A percentile compares a stretch with the other conserved stretches of the same genome.
phyloP scores from a whole-genome alignment of 2,329 filamentous ascomycete genomes.

The Coniella vitis region DNA sequence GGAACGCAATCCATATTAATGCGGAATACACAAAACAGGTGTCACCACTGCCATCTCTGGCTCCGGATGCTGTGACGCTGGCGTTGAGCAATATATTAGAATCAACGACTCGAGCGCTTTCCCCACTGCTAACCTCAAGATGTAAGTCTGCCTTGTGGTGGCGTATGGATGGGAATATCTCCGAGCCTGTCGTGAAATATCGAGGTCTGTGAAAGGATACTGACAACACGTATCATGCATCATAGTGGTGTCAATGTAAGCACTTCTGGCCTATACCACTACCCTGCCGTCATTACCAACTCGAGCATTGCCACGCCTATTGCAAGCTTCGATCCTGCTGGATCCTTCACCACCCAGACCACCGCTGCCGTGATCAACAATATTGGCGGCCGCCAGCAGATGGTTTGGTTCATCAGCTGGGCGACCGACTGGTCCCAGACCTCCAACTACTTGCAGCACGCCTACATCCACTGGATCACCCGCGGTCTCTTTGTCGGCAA shows the following conservation, averaged over 20 bases:
- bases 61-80: constrained; percentile 38
- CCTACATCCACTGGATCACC: constrained; percentile 57
- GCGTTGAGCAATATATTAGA: constrained; percentile 43
- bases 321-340: constrained; percentile 43
- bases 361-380: constrained; percentile 55
- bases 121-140: constrained; percentile 46
- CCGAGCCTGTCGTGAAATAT: too few species aligned
- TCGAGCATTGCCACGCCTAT: constrained; percentile 45
- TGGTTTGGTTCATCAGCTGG: constrained; percentile 54
- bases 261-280: constrained; percentile 49
- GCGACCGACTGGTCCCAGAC: constrained; percentile 37
- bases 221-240: background rate
- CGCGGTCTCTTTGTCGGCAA: constrained; percentile 52
- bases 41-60: constrained; percentile 19
- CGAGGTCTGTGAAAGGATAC: too few species aligned
- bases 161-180: too few species aligned
- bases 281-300: constrained; percentile 49
- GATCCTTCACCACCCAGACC: constrained; percentile 29
- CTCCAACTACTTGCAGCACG: constrained; percentile 53
- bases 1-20: too few species aligned
- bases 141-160: constrained; percentile 14
- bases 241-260: constrained; percentile 36
- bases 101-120: constrained; percentile 49
- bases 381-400: constrained; percentile 50
- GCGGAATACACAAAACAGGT: constrained; percentile 8